Evolutionary conservation across 1,284 basidiomycete species (phyloP).

Genomic region (Trichosporon sp.): DNA sequence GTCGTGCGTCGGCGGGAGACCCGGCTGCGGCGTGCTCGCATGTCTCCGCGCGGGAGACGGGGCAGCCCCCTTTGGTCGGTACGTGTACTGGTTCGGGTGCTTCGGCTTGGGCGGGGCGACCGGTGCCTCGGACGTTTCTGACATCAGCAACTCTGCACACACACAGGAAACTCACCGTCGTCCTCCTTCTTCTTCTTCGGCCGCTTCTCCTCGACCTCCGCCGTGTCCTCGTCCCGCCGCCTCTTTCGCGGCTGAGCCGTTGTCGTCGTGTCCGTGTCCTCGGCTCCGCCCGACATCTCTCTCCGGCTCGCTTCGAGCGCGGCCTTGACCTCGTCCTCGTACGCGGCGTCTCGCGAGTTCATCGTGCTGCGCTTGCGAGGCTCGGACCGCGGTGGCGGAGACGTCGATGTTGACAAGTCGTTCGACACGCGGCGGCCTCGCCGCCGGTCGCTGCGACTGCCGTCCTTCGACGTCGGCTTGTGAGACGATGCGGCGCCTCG

Average conservation of each 20-base stretch:
- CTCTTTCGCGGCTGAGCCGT: constrained; percentile 14
- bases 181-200: constrained; percentile 42
- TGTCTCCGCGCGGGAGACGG: constrained; percentile 23
- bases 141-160: constrained; percentile 7
- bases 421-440: constrained; percentile 18
- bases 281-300: constrained; percentile 28
- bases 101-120: constrained; percentile 38
- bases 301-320: constrained; percentile 54
- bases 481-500: constrained; percentile 4
- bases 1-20: constrained; percentile 35
- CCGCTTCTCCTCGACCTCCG: constrained; percentile 14
- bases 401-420: constrained; percentile 17
- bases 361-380: constrained; percentile 87
- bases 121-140: constrained; percentile 10
- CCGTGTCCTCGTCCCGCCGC: constrained; percentile 26
- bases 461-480: constrained; percentile 13
- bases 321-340: constrained; percentile 69
- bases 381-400: constrained; percentile 14
- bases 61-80: constrained; percentile 51
- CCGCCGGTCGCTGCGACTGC: constrained; percentile 10
- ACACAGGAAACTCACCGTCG: constrained; percentile 31
- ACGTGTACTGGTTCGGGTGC: constrained; percentile 60
- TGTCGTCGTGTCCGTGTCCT: constrained; percentile 16
- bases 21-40: constrained; percentile 24
- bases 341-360: constrained; percentile 93